Evolutionary conservation across 768 basidiomycete genomes (phyloP), one percentile per base, ranked within the genome.

Genomic region (button mushroom (Agaricus bisporus)): DNA sequence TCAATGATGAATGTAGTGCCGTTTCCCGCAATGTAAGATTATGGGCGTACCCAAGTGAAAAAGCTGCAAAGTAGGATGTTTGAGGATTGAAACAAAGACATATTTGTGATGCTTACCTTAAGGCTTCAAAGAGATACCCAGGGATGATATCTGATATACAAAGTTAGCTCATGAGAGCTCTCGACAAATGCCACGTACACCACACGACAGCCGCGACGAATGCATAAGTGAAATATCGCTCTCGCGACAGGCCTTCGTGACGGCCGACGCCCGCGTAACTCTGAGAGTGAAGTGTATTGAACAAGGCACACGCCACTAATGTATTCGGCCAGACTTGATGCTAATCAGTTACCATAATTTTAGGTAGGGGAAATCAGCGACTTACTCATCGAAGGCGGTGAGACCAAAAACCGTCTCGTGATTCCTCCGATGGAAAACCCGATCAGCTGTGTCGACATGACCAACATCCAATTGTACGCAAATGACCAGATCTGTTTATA

Each of bases 401-500:
- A 69, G 38, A 86, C 85, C 5, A 87, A 75, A 65, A 86, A 84
- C 9, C 84, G 78, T 35, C 79, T 76, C 9, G 77, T 71, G 52
- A 85, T 68, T 29, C 85, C 84, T 20, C 83, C 74, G 48, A 77
- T 74, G 0, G 68, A 73, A 48, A 79, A 80, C 7, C 85, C 80
- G 48, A 88, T 79, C 39, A 88, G 64, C 60, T 90, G 87, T 0
- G 87, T 88, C 12, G 84, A 86, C 77, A 84, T 78, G 3, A 81
- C 79, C 41, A 83, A 63, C 73, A 82, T 73, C 80, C 81, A 82
- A 64, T 77, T 73, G 57, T 82, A 77, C 20, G 61, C 53, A 56
- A 86, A 87, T 59, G 68, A 76, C 57, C 75, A 81, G 0, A 48
- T 66, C 60, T 86, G 80, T 44, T 77, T 63, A 63, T 91, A 91